Evolutionary conservation across 805 yeast species (phyloP).

Genomic region (Metschnikowia hibisci): DNA sequence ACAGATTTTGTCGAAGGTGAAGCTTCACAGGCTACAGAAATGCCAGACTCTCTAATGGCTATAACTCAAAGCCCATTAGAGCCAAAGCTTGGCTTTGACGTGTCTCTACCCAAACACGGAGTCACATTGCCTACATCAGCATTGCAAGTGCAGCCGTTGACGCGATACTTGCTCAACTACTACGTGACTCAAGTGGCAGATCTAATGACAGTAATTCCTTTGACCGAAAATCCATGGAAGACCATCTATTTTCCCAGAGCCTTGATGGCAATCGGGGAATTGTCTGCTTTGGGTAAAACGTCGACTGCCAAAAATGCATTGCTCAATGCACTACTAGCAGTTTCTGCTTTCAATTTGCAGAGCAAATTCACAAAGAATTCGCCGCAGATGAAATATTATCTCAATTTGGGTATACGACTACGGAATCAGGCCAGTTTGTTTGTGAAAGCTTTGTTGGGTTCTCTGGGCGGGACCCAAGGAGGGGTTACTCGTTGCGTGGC

Average conservation of each 20-base stretch:
- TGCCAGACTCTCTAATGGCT: conserved; percentile 55
- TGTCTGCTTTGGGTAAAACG: conserved; percentile 68
- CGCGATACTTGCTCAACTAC: conserved; percentile 67
- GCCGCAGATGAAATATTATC: conserved; percentile 61
- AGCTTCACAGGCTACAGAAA: conserved; percentile 31
- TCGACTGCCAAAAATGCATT: conserved; percentile 74
- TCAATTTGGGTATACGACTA: conserved; percentile 68
- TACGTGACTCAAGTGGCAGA: conserved; percentile 77
- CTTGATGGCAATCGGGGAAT: conserved; percentile 74
- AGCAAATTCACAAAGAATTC: conserved; percentile 67
- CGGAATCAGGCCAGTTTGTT: conserved; percentile 72
- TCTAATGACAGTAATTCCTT: conserved; percentile 65
- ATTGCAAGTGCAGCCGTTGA: conserved; percentile 60
- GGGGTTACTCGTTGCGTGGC: conserved; percentile 47
- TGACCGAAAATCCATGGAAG: conserved; percentile 83
- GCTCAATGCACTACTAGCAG: conserved; percentile 74
- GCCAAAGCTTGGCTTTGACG: conserved; percentile 43
- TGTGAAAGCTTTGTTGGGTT: conserved; percentile 50
- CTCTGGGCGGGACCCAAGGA: conserved; percentile 32
- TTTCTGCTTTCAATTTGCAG: conserved; percentile 75
- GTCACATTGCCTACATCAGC: conserved; percentile 53
- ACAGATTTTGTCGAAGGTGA: conserved; percentile 37
- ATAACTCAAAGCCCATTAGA: conserved; percentile 37
- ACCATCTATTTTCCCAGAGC: conserved; percentile 84
- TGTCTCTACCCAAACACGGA: conserved; percentile 26